Evolutionary conservation across 139 green algal species (phyloP), one percentile per base, ranked within the genome.

Genomic region (Microglena sp.): DNA sequence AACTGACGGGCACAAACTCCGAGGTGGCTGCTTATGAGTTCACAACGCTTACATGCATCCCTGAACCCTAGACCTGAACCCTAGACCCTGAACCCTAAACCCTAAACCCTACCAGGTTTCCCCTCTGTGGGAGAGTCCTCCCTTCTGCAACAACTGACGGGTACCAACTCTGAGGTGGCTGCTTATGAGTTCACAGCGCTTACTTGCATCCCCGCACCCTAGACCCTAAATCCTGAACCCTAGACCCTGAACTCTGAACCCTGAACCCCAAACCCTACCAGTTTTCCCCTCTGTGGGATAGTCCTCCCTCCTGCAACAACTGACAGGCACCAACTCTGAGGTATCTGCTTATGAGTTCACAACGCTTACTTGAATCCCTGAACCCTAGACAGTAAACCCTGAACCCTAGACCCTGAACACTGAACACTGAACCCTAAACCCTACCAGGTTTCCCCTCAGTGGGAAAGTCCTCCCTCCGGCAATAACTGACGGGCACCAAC

Each of bases 121-220:
- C 90, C 90, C 15, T 95, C 88, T 30, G 92, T 98, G 30, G 93
- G 93, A 0, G 97, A 99, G 82, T 97, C 90, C 22, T 96, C 93
- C 28, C 72, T 98, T 62, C 80, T 99, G 31, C 95, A 88, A 1
- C 59, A 84, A 64, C 82, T 99, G 26, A 97, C 93, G 21, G 88
- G 88, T 54, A 96, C 89, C 0, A 68, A 82, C 46, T 87, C 71
- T 1, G 89, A 96, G 72, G 82, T 82, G 5, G 92, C 93, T 1
- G 90, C 89, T 3, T 98, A 99, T 66, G 94, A 97, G 77, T 99
- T 99, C 77, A 99, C 93, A 5, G 98, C 92, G 1, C 82, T 99
- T 0, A 99, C 93, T 2, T 99, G 93, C 83, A 96, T 96, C 58
- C n/a, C n/a, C n/a, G n/a, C n/a, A n/a, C n/a, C n/a, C n/a, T n/a